Evolutionary conservation across 805 yeast species (phyloP).

Genomic region (Yamadazyma ubonensis): DNA sequence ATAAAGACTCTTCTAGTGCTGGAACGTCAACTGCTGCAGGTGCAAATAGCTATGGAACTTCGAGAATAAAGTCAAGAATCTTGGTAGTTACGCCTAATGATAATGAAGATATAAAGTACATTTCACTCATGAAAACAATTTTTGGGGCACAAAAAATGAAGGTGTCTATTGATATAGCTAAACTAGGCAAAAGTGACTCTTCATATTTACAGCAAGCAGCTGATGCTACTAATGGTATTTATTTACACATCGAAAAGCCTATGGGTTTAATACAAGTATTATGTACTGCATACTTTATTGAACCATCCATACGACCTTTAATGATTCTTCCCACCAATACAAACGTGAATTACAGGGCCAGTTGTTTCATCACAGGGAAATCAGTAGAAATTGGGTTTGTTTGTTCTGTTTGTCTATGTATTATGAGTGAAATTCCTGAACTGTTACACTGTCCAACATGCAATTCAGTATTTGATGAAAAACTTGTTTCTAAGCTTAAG

Average conservation of each 20-base stretch:
- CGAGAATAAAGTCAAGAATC: conserved; percentile 33
- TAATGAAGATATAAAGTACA: conserved; percentile 77
- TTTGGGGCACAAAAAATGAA: conserved; percentile 94
- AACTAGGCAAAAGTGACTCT: conserved; percentile 59
- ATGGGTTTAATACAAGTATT: conserved; percentile 81
- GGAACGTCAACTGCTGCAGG: conserved; percentile 14
- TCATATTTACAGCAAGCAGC: conserved; percentile 93
- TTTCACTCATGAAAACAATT: conserved; percentile 91
- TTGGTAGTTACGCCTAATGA: conserved; percentile 68
- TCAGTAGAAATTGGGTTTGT: conserved; percentile 92
- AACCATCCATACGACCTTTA: conserved; percentile 75
- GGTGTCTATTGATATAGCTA: conserved; percentile 87
- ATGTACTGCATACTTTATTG: conserved; percentile 77
- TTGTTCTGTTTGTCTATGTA: conserved; percentile 91
- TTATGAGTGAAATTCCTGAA: conserved; percentile 65
- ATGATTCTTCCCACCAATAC: conserved; percentile 79
- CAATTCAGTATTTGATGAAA: conserved; percentile 69
- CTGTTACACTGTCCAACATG: conserved; percentile 81
- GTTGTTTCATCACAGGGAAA: conserved; percentile 87
- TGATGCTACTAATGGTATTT: conserved; percentile 91
- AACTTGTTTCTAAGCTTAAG: conserved; percentile 55
- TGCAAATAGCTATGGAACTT: conserved; percentile 22
- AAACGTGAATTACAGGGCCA: conserved; percentile 89
- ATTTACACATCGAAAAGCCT: conserved; percentile 65
- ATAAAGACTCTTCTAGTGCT: conserved; percentile 16